Percentiles rank a stretch among this genome's conserved stretches.
These are phyloP conservation scores for Capsicum baccatum DNA, from an alignment of 257 asterid species.

Conservation along the genomic window DNA sequence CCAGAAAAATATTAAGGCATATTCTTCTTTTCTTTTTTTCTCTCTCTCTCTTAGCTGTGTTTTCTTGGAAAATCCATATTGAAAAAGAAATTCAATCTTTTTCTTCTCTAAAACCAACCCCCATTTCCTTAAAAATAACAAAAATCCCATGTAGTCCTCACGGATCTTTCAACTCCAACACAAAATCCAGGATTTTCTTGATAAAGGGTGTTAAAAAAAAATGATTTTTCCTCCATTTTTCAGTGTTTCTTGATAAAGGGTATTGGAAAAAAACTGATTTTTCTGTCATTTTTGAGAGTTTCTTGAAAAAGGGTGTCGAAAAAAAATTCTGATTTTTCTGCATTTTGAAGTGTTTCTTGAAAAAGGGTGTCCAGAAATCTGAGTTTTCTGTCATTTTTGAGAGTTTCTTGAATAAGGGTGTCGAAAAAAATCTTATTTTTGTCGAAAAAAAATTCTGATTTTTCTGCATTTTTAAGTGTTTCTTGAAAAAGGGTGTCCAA, in stretches of 20 bases:
- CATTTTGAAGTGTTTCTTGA: not conserved
- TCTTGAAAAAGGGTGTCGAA: not conserved
- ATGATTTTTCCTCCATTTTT: too few species aligned
- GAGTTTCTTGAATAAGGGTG: too few species aligned
- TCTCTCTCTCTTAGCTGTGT: slow-evolving; percentile 3
- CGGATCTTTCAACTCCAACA: slow-evolving; percentile 37
- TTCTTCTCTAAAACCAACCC: slow-evolving; percentile 19
- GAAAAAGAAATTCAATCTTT: not conserved
- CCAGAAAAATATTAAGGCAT: slow-evolving; percentile 41
- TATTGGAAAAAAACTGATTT: not conserved
- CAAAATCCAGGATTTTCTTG: not conserved
- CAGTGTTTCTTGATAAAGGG: not conserved
- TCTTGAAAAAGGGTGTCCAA: not conserved
- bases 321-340: not conserved
- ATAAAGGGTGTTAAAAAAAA: not conserved
- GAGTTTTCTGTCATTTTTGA: too few species aligned
- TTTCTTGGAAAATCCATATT: slow-evolving; percentile 17
- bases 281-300: not conserved
- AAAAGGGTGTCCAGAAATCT: not conserved
- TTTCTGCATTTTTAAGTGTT: not conserved
- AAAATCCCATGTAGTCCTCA: slow-evolving; percentile 37
- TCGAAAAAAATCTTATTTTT: not conserved
- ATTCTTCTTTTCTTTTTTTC: not conserved
- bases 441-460: too few species aligned
- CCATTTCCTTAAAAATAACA: slow-evolving; percentile 30